Conservation (phyloP, 2,329 filamentous ascomycete species). For the Fusarium tupiense region DNA sequence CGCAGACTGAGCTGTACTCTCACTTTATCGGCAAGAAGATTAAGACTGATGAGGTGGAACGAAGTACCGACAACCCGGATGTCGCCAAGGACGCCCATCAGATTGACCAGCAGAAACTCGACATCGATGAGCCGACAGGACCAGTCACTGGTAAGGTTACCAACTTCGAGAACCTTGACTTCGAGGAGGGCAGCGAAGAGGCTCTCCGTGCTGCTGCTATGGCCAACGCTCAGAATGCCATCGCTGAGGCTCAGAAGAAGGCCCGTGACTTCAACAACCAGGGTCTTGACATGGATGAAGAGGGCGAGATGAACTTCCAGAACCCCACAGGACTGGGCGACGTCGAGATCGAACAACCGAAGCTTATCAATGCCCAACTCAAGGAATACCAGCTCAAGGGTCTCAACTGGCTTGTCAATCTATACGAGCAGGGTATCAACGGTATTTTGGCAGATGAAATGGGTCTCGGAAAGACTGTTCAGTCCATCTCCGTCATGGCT, state of each 20-base stretch:
- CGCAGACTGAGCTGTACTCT: conserved; percentile 97
- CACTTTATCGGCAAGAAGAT: conserved; percentile 99
- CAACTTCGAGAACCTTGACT: conserved; percentile 93
- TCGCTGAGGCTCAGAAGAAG: conserved; percentile 92
- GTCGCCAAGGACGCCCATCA: conserved; percentile 64
- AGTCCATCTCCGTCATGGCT: conserved; percentile 99
- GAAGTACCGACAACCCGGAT: conserved; percentile 84
- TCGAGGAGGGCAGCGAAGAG: conserved; percentile 93
- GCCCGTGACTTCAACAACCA: conserved; percentile 91
- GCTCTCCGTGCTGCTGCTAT: conserved; percentile 84
- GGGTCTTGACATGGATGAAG: conserved; percentile 78
- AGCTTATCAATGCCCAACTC: conserved; percentile 89
- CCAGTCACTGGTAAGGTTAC: conserved; percentile 78
- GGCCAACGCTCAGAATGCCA: conserved; percentile 95
- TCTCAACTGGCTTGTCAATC: conserved; percentile 98
- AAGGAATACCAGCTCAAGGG: conserved; percentile 99
- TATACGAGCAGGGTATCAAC: conserved; percentile 99
- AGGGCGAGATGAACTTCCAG: conserved; percentile 99
- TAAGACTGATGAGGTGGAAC: conserved; percentile 94
- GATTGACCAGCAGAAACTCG: conserved; percentile 54
- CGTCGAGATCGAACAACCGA: conserved; percentile 93
- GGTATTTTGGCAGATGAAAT: conserved; percentile 98
- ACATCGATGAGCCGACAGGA: conserved; percentile 64
- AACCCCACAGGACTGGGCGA: conserved; percentile 95
- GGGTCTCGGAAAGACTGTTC: conserved; percentile 98